phyloP scores from a whole-genome alignment of 202 grass and related monocot species.

The Carex arenaria region DNA sequence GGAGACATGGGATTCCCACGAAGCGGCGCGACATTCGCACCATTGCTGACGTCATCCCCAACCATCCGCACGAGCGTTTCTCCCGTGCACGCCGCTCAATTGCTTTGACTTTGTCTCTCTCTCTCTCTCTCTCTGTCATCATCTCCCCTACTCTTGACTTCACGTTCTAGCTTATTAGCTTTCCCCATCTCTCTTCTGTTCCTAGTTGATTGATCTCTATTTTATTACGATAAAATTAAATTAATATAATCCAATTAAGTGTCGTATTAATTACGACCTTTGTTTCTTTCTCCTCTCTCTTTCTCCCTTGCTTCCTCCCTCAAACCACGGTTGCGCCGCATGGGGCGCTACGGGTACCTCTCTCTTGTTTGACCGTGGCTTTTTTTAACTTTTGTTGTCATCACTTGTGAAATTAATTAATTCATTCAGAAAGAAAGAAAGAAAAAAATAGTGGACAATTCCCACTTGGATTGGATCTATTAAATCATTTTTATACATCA shows the following conservation, averaged over 20 bases:
- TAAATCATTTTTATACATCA: constrained; percentile 10
- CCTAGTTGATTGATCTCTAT: neutral
- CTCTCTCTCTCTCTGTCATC: neutral
- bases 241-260: neutral
- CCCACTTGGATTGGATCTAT: constrained; percentile 11
- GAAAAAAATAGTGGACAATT: neutral
- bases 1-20: constrained; percentile 33
- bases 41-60: constrained; percentile 22
- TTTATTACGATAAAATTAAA: neutral
- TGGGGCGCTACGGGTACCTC: constrained; percentile 13
- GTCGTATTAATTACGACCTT: constrained; percentile 20
- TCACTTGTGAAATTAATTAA: neutral
- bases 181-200: neutral
- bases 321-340: constrained; percentile 38
- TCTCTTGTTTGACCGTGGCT: constrained; percentile 14
- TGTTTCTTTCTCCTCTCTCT: neutral
- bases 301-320: neutral
- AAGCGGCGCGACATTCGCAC: constrained; percentile 50
- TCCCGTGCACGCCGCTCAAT: constrained; percentile 20
- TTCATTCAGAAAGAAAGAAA: neutral
- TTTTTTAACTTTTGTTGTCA: constrained; percentile 4
- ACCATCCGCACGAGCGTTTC: constrained; percentile 37
- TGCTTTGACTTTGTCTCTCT: neutral
- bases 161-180: neutral
- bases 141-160: constrained; percentile 26